phyloP scores from a whole-genome alignment of 441 rosid species.

The Iberis amara region DNA sequence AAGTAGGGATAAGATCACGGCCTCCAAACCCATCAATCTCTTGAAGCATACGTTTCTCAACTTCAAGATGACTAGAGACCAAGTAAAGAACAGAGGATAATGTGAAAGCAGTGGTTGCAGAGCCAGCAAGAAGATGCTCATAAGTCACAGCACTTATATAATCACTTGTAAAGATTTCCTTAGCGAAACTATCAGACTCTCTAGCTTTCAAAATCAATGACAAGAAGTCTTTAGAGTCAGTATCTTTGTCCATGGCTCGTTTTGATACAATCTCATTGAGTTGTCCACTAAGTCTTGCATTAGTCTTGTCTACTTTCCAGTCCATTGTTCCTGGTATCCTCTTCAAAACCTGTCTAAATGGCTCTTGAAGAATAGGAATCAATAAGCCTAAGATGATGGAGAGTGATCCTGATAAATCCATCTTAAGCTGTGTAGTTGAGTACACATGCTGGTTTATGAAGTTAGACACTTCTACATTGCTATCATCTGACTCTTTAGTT shows the following conservation, averaged over 20 bases:
- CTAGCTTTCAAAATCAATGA: conserved; percentile 65
- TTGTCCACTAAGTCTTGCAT: conserved; percentile 45
- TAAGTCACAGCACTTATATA: conserved; percentile 79
- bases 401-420: conserved; percentile 84
- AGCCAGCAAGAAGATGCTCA: conserved; percentile 91
- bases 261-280: conserved; percentile 68
- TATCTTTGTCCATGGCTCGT: conserved; percentile 48
- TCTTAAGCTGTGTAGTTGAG: conserved; percentile 91
- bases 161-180: conserved; percentile 54
- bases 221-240: conserved; percentile 66
- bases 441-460: conserved; percentile 79
- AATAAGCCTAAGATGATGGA: conserved; percentile 76
- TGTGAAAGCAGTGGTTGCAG: conserved; percentile 80
- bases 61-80: conserved; percentile 66
- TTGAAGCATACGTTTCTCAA: conserved; percentile 60
- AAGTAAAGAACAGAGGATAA: conserved; percentile 64
- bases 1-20: conserved; percentile 46
- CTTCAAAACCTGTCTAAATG: conserved; percentile 75
- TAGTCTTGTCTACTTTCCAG: conserved; percentile 68
- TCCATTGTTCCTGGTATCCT: conserved; percentile 88
- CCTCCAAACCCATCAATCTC: conserved; percentile 72
- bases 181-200: conserved; percentile 50
- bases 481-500: conserved; percentile 12
- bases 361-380: conserved; percentile 78
- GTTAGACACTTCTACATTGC: conserved; percentile 44